Evolutionary conservation across 2,329 filamentous ascomycete genomes (phyloP).

Genomic region (Ascochyta viciae-villosae): DNA sequence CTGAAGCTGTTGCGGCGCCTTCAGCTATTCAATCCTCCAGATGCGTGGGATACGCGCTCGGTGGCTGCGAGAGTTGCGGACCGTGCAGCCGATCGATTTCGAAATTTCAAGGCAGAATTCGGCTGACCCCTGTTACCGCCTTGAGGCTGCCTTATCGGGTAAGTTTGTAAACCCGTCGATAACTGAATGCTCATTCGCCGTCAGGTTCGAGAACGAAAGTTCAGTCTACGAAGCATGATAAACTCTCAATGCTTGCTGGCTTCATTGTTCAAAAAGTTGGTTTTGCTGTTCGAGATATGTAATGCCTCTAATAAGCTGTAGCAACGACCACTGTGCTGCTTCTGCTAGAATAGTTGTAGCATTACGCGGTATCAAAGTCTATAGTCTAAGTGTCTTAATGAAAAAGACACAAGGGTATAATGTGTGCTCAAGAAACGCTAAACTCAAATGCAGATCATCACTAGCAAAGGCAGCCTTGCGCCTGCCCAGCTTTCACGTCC

Average conservation of each 20-base stretch:
- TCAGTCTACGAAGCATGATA: no score
- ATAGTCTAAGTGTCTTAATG: neutral
- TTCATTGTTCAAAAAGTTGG: no score
- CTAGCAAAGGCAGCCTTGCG: no score
- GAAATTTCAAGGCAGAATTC: slow-evolving; percentile 18
- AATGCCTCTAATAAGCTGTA: no score
- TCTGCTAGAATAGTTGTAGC: no score
- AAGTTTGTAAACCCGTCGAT: neutral
- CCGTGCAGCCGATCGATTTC: slow-evolving; percentile 22
- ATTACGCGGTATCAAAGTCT: neutral
- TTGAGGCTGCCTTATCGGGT: neutral
- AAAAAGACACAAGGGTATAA: slow-evolving; percentile 7
- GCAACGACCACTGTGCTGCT: no score
- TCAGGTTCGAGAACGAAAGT: no score
- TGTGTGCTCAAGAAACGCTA: slow-evolving; percentile 8
- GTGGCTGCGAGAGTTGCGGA: slow-evolving; percentile 16
- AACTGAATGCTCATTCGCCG: neutral
- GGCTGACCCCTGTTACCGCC: slow-evolving; percentile 10
- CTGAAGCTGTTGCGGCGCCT: neutral
- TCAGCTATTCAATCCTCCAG: slow-evolving; percentile 9
- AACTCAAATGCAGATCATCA: neutral
- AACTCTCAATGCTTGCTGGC: no score
- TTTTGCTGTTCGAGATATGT: no score
- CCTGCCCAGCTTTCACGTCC: neutral
- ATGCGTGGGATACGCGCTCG: slow-evolving; percentile 6